A percentile compares a stretch with the other conserved stretches of the same genome.
Conservation (phyloP, 306 rosid genomes). For the Cucumis hystrix region DNA sequence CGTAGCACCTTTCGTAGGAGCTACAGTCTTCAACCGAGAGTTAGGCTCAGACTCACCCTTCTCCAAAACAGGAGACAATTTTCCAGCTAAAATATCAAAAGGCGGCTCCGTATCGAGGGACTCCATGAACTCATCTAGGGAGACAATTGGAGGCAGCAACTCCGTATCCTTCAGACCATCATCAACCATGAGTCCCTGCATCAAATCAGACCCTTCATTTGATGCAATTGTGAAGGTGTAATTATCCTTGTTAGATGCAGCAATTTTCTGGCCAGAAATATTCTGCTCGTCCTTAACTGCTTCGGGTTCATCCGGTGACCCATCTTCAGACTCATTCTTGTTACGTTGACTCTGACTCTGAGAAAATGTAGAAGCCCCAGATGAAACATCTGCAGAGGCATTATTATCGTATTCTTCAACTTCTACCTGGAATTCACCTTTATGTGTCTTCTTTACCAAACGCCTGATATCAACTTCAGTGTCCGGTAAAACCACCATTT, state of each 20-base stretch:
- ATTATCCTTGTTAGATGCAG: conserved; percentile 18
- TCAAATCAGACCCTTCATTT: conserved; percentile 44
- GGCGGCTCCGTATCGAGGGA: conserved; percentile 76
- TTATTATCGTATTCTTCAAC: conserved; percentile 64
- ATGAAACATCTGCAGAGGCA: conserved; percentile 41
- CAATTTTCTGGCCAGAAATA: conserved; percentile 24
- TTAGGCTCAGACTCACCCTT: conserved; percentile 32
- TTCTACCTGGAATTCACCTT: conserved; percentile 94
- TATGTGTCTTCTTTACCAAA: conserved; percentile 83
- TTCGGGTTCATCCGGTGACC: conserved; percentile 22
- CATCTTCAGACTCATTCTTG: conserved; percentile 25
- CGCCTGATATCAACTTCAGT: conserved; percentile 79
- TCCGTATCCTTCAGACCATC: conserved; percentile 64
- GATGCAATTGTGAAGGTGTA: conserved; percentile 49
- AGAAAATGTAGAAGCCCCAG: conserved; percentile 28
- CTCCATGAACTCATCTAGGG: conserved; percentile 94
- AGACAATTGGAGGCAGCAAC: conserved; percentile 72
- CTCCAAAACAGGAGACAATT: conserved; percentile 18
- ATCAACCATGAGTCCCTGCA: conserved; percentile 80
- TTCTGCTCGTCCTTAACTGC: conserved; percentile 15
- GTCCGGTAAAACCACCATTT: conserved; percentile 89
- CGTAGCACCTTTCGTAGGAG: conserved; percentile 18
- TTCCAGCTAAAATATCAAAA: conserved; percentile 47
- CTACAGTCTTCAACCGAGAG: conserved; percentile 28
- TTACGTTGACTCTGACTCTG: conserved; percentile 23